Evolutionary conservation across 2,329 filamentous ascomycete genomes (phyloP).

Genomic region (Tolypocladium sp.): DNA sequence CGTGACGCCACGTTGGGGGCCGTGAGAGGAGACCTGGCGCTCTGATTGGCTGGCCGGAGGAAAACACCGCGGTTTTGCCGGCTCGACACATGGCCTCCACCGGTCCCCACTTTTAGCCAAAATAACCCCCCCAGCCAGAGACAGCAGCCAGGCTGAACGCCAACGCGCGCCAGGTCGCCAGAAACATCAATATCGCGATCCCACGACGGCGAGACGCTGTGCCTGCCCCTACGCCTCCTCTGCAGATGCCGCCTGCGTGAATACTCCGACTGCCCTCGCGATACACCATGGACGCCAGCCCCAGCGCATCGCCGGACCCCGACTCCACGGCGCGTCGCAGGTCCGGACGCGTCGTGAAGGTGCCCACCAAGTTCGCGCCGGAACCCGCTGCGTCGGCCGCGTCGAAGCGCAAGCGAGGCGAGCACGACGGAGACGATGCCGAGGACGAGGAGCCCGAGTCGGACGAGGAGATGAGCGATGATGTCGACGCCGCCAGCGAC

Average conservation of each 20-base stretch:
- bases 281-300: conserved; percentile 9
- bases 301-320: conserved; percentile 28
- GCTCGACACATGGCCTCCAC: background rate
- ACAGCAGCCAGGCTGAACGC: conserved; percentile 2
- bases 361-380: conserved; percentile 50
- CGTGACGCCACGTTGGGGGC: background rate
- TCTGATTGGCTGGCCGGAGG: background rate
- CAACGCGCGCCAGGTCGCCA: conserved; percentile 7
- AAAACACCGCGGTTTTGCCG: background rate
- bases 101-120: conserved; percentile 2
- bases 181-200: background rate
- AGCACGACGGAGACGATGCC: conserved; percentile 37
- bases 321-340: conserved; percentile 50
- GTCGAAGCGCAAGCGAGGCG: conserved; percentile 50
- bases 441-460: conserved; percentile 39
- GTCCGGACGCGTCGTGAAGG: conserved; percentile 58
- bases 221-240: background rate
- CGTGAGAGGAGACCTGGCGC: background rate
- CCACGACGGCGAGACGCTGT: background rate
- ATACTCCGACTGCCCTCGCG: conserved; percentile 4
- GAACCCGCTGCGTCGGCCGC: conserved; percentile 30
- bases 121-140: conserved; percentile 1
- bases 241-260: conserved; percentile 9
- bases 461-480: conserved; percentile 35
- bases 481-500: conserved; percentile 38